Evolutionary conservation across 441 rosid species (phyloP).

Genomic region (Raphanus hybrid): DNA sequence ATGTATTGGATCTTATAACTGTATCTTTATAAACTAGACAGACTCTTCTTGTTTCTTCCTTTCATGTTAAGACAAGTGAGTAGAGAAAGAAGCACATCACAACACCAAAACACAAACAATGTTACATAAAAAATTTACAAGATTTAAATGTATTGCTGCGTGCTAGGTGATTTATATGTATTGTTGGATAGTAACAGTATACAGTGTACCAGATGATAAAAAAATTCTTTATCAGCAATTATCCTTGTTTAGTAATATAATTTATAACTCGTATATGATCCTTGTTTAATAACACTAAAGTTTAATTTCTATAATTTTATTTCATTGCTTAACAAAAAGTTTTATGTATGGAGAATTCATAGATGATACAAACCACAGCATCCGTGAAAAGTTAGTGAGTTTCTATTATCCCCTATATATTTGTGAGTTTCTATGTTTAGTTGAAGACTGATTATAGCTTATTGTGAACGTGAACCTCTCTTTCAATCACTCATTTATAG

Average conservation of each 20-base stretch:
- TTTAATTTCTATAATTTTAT: neutral
- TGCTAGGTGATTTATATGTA: too few species aligned
- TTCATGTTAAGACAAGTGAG: neutral
- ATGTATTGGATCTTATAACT: neutral
- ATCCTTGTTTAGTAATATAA: neutral
- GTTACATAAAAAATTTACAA: neutral
- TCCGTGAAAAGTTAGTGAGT: neutral
- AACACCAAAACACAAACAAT: neutral
- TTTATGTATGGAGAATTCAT: neutral
- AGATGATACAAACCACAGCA: neutral
- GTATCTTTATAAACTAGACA: neutral
- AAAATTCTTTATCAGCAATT: neutral
- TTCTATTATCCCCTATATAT: neutral
- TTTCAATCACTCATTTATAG: slow-evolving; percentile 2
- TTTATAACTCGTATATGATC: slow-evolving; percentile 1
- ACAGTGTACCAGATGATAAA: neutral
- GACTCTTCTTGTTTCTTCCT: slow-evolving; percentile 4
- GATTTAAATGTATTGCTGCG: too few species aligned
- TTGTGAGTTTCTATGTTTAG: neutral
- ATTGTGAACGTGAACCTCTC: neutral
- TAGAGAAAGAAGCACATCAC: slow-evolving; percentile 5
- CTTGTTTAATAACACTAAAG: neutral
- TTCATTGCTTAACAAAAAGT: neutral
- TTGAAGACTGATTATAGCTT: slow-evolving; percentile 3
- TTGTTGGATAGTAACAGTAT: neutral